Evolutionary conservation across 495 filamentous ascomycete species (phyloP), one percentile per base, ranked within the genome.

Genomic region (Margaritispora aquatica): DNA sequence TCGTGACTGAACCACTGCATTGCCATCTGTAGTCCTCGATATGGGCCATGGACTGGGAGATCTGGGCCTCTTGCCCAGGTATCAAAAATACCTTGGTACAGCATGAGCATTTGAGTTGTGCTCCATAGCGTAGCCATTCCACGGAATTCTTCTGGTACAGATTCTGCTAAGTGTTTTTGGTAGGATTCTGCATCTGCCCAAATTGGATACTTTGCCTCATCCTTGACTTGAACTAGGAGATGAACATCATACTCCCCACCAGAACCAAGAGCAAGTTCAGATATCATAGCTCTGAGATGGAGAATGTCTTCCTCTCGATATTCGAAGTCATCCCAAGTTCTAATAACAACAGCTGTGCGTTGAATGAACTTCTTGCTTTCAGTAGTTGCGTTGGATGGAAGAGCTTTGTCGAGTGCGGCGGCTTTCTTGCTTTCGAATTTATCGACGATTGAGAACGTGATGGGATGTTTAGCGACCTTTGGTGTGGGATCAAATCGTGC

Each of bases 51-150:
- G 0, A 96, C 84, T 1, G 93, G 89, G 1, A 96, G 76, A 4
- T 74, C 70, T 2, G 73, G 75, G 7, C 84, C 85, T 11, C 86
- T 83, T 52, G 81, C 80, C 68, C 78, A 86, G 22, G 82, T 85
- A 62, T 96, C 90, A 55, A 83, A 78, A 31, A 98, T 74, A 22
- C 84, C 90, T 52, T 90, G 83, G 68, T 98, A 98, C 55, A 96
- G 76, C 26, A 92, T 81, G 26, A 82, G 73, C 92, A 97, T 97
- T 73, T 97, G 92, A 8, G 84, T 81, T 70, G 95, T 90, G 11
- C 89, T 89, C 94, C 94, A 98, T 2, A 98, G 81, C 0, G 88
- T 90, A 19, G 86, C 87, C 71, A 98, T 87, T 8, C 90, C 92
- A 20, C 79, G 83, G 74, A 98, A 97, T 63, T 98, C 94, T 36